Evolutionary conservation across 169 alveolate species (phyloP), one percentile per base, ranked within the genome.

Genomic region (Plasmodium adleri): DNA sequence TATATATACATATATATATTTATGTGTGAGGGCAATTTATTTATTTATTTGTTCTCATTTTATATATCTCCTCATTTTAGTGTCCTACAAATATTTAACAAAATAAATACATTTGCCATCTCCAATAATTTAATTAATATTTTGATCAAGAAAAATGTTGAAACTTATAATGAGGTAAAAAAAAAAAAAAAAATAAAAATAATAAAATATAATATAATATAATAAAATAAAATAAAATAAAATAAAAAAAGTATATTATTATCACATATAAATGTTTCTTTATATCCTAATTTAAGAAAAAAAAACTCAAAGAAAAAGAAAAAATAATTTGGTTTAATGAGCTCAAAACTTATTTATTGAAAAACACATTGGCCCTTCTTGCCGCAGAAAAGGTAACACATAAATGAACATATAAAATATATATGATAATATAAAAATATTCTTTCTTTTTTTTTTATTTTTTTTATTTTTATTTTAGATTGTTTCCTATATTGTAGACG

Each of bases 351-450:
- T 20, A 32, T 63, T 59, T 78, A 43, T 28, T 78, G 15, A 78
- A 78, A 78, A 78, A 78, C n/a, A 20, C 52, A 12, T 13, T 78
- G 39, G 67, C 80, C 8, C 49, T 66, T 66, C 13, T 78, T 26
- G 75, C 78, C 6, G 54, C 78, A 32, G 78, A 78, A 28, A 78
- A 78, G 68, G 90, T 78, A 64, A 26, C 15, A 67, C n/a, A 1
- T 24, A 13, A 24, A 13, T 1, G 62, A 75, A 54, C 22, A 20
- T 20, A 20, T 20, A 20, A 75, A 0, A 26, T 26, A 26, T 26
- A 26, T 26, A 1, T 0, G 22, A 26, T 26, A 26, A 75, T 32
- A 75, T 20, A 43, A 9, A 9, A 12, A 50, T 50, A 50, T 12
- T 50, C 15, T 1, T 50, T 12, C 1, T 12, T 9, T 5, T 49